Evolutionary conservation across 1,284 basidiomycete genomes (phyloP).

Genomic region (Melampsora larici-populina): DNA sequence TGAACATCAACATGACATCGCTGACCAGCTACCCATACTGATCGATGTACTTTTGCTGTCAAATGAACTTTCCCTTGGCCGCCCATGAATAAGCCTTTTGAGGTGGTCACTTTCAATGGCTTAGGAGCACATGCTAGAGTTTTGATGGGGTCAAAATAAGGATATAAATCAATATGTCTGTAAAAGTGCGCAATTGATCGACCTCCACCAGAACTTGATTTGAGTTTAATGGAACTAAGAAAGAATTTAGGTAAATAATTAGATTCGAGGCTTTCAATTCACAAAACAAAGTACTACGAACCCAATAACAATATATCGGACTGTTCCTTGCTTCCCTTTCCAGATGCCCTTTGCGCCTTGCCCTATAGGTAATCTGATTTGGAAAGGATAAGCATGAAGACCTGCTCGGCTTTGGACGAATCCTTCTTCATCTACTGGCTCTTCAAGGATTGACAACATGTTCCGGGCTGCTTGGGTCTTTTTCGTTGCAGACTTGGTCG

Average conservation of each 20-base stretch:
- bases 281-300: slow-evolving; percentile 54
- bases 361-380: slow-evolving; percentile 68
- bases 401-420: slow-evolving; percentile 63
- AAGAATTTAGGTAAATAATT: slow-evolving; percentile 46
- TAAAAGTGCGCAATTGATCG: slow-evolving; percentile 89
- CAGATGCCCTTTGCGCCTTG: slow-evolving; percentile 66
- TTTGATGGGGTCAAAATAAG: slow-evolving; percentile 67
- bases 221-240: slow-evolving; percentile 70
- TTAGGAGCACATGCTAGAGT: slow-evolving; percentile 65
- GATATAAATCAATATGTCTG: slow-evolving; percentile 76
- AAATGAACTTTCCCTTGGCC: slow-evolving; percentile 67
- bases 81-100: slow-evolving; percentile 63
- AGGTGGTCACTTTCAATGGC: slow-evolving; percentile 64
- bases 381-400: slow-evolving; percentile 70
- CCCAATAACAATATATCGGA: slow-evolving; percentile 81
- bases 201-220: slow-evolving; percentile 63
- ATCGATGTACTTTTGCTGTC: slow-evolving; percentile 69
- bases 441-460: slow-evolving; percentile 36
- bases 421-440: slow-evolving; percentile 64
- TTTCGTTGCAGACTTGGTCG: slow-evolving; percentile 45
- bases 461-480: neutral
- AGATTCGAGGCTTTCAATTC: neutral
- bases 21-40: slow-evolving; percentile 82
- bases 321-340: slow-evolving; percentile 62
- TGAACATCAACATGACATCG: slow-evolving; percentile 69